These are phyloP conservation scores for Auriscalpium microsporum DNA, from an alignment of 768 basidiomycete species.

Conservation along the genomic window DNA sequence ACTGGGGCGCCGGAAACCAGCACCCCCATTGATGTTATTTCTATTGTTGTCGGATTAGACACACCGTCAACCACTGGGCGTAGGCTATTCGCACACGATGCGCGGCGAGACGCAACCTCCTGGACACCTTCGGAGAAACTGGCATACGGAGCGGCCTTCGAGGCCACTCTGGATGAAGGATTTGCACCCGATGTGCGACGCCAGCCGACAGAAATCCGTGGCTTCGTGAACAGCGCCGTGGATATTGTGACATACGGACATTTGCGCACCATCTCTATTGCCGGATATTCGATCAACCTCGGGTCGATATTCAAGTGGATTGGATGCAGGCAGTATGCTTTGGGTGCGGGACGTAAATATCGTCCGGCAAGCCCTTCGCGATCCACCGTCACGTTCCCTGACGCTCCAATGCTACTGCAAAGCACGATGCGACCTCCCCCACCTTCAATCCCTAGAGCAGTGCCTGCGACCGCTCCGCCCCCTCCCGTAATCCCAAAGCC, in stretches of 20 bases:
- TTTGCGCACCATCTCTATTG: slow-evolving; percentile 32
- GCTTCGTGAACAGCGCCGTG: slow-evolving; percentile 54
- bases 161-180: slow-evolving; percentile 35
- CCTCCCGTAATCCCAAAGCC: slow-evolving; percentile 14
- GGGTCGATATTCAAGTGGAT: slow-evolving; percentile 48
- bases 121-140: slow-evolving; percentile 72
- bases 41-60: slow-evolving; percentile 65
- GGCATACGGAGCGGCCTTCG: slow-evolving; percentile 65
- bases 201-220: slow-evolving; percentile 45
- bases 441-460: slow-evolving; percentile 28
- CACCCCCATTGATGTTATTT: slow-evolving; percentile 59
- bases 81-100: slow-evolving; percentile 27
- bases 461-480: slow-evolving; percentile 17
- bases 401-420: slow-evolving; percentile 51
- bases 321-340: slow-evolving; percentile 57
- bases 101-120: slow-evolving; percentile 42
- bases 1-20: slow-evolving; percentile 50
- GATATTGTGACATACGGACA: slow-evolving; percentile 51
- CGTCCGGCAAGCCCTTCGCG: no score
- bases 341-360: slow-evolving; percentile 72
- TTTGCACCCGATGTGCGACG: slow-evolving; percentile 35
- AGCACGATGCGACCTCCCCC: slow-evolving; percentile 50
- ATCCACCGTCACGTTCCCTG: slow-evolving; percentile 54
- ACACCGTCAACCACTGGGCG: slow-evolving; percentile 11
- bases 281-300: slow-evolving; percentile 37